A percentile compares a stretch with the other conserved stretches of the same genome.
Evolutionary conservation across 2,329 filamentous ascomycete genomes (phyloP).

Genomic region (Septoria petroselini): DNA sequence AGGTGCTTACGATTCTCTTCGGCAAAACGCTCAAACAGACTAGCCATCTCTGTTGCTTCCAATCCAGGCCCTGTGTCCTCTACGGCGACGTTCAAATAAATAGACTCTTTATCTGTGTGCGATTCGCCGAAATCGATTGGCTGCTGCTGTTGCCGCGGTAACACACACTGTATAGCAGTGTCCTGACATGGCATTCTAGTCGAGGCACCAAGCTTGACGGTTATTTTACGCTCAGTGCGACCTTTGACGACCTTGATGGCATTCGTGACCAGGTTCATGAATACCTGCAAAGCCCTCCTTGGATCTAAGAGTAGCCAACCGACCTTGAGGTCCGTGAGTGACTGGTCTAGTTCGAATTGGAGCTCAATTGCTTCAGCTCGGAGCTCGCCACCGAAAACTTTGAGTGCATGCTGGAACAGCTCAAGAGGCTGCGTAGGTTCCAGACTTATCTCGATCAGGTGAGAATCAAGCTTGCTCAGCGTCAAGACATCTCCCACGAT

Average conservation of each 20-base stretch:
- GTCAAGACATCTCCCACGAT: conserved; percentile 50
- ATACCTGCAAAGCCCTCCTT: conserved; percentile 39
- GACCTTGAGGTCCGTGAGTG: conserved; percentile 16
- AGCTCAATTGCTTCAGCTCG: conserved; percentile 36
- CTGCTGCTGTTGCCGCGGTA: conserved; percentile 36
- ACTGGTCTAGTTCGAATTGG: conserved; percentile 12
- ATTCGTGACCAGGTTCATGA: conserved; percentile 43
- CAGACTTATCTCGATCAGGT: conserved; percentile 39
- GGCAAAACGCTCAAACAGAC: conserved; percentile 66
- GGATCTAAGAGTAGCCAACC: conserved; percentile 32
- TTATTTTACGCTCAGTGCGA: conserved; percentile 36
- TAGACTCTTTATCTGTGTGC: conserved; percentile 12
- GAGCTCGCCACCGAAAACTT: conserved; percentile 42
- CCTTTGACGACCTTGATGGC: conserved; percentile 46
- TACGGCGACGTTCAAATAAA: conserved; percentile 40
- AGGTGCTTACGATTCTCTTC: conserved; percentile 54
- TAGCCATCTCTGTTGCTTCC: conserved; percentile 36
- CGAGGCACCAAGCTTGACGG: conserved; percentile 29
- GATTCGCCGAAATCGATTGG: conserved; percentile 17
- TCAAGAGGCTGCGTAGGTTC: conserved; percentile 37
- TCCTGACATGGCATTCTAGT: conserved; percentile 38
- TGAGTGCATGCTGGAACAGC: conserved; percentile 38
- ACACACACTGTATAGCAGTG: conserved; percentile 42
- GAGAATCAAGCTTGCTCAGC: conserved; percentile 40
- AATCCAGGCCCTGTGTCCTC: conserved; percentile 43